A percentile compares a stretch with the other conserved stretches of the same genome.
phyloP scores from a whole-genome alignment of 2,329 filamentous ascomycete species.

The Diplodia corticola region DNA sequence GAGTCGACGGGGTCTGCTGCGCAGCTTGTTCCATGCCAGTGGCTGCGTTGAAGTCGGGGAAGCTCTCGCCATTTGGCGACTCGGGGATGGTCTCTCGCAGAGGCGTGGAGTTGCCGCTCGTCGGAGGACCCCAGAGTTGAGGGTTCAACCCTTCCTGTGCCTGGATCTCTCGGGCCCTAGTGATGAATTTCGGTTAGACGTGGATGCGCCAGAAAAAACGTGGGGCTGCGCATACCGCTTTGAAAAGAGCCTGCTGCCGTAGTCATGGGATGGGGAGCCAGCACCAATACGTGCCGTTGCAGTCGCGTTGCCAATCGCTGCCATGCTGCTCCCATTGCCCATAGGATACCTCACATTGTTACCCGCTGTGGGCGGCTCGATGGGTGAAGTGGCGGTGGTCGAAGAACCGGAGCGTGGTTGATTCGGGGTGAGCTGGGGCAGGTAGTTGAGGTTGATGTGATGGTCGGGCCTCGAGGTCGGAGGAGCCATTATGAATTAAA shows the following conservation, averaged over 20 bases:
- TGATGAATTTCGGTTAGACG: slow-evolving; percentile 20
- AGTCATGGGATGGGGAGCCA: slow-evolving; percentile 95
- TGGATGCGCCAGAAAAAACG: background rate
- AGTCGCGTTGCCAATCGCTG: slow-evolving; percentile 50
- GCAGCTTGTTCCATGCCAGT: slow-evolving; percentile 57
- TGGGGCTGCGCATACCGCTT: slow-evolving; percentile 71
- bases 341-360: slow-evolving; percentile 68
- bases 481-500: slow-evolving; percentile 91
- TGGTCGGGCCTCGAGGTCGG: slow-evolving; percentile 70
- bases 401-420: slow-evolving; percentile 77
- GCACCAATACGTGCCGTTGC: slow-evolving; percentile 72
- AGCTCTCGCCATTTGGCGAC: slow-evolving; percentile 87
- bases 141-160: slow-evolving; percentile 84
- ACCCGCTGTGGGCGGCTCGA: slow-evolving; percentile 67
- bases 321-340: slow-evolving; percentile 65
- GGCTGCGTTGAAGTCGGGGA: slow-evolving; percentile 81
- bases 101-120: slow-evolving; percentile 93
- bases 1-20: slow-evolving; percentile 53
- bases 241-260: slow-evolving; percentile 75
- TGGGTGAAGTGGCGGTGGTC: slow-evolving; percentile 76
- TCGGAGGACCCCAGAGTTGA: slow-evolving; percentile 86
- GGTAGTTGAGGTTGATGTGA: slow-evolving; percentile 81
- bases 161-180: slow-evolving; percentile 91
- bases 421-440: slow-evolving; percentile 65
- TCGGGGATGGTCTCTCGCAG: slow-evolving; percentile 97